Evolutionary conservation across 306 rosid species (phyloP).

Genomic region (Cucumis cinereus): DNA sequence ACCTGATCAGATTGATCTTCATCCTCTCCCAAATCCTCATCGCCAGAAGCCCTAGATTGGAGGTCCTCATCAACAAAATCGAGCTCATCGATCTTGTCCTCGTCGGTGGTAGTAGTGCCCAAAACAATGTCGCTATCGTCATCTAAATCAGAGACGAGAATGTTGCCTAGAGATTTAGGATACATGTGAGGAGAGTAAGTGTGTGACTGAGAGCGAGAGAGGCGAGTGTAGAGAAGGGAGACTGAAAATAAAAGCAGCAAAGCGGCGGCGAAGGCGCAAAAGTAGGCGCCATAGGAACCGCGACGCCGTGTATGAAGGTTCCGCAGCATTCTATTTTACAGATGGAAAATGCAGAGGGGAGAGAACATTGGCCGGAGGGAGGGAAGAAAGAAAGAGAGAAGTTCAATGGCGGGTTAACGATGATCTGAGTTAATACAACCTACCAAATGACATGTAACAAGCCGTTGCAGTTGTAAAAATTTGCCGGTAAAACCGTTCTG

Average conservation of each 20-base stretch:
- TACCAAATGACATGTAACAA: no score
- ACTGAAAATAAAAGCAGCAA: slow-evolving; percentile 61
- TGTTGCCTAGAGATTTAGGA: slow-evolving; percentile 6
- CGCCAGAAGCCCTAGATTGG: slow-evolving; percentile 1
- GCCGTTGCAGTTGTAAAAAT: no score
- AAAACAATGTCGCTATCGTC: slow-evolving; percentile 18
- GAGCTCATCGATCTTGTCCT: slow-evolving; percentile 70
- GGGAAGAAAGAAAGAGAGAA: not conserved
- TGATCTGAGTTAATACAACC: not conserved
- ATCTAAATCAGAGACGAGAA: slow-evolving; percentile 37
- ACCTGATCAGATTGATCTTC: slow-evolving; percentile 34
- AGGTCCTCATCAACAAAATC: slow-evolving; percentile 39
- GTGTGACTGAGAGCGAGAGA: slow-evolving; percentile 37
- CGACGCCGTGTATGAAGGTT: slow-evolving; percentile 53
- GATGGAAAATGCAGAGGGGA: not conserved
- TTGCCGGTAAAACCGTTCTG: no score
- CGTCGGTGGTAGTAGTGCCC: slow-evolving; percentile 16
- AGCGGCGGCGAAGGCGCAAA: slow-evolving; percentile 56
- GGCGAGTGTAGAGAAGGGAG: slow-evolving; percentile 70
- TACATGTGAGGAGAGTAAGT: slow-evolving; percentile 16
- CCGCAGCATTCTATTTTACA: slow-evolving; percentile 25
- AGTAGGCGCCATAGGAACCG: slow-evolving; percentile 45
- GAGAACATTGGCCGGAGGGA: not conserved
- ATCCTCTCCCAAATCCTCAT: slow-evolving; percentile 39
- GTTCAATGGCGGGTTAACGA: not conserved